phyloP scores from a whole-genome alignment of 768 basidiomycete genomes.

The Candolleomyces eurysporus region DNA sequence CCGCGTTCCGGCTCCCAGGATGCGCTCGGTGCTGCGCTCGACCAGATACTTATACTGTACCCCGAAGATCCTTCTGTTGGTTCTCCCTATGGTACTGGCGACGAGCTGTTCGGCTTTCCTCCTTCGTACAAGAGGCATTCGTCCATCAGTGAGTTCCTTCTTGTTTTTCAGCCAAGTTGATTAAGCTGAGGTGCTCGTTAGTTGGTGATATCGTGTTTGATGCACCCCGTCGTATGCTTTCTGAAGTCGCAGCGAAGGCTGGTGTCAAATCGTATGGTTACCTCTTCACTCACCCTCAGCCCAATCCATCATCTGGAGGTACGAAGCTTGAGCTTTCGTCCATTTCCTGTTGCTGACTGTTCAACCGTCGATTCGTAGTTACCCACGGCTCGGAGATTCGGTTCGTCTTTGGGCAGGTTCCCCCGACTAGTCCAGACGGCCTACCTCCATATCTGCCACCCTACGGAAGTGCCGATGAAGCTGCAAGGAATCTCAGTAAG shows the following conservation, averaged over 20 bases:
- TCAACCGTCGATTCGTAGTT: conserved; percentile 17
- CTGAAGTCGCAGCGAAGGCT: conserved; percentile 33
- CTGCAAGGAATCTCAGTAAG: conserved; percentile 22
- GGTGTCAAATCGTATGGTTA: conserved; percentile 42
- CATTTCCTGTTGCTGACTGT: not conserved
- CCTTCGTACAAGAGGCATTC: conserved; percentile 30
- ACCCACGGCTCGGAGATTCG: conserved; percentile 31
- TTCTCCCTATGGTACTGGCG: conserved; percentile 45
- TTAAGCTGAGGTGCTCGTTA: conserved; percentile 2
- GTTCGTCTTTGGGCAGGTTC: conserved; percentile 33
- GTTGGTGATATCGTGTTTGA: conserved; percentile 40
- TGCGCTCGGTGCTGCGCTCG: conserved; percentile 22
- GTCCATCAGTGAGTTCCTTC: conserved; percentile 21
- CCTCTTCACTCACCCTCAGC: conserved; percentile 40
- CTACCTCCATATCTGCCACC: too few relatives aligned
- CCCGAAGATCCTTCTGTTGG: conserved; percentile 41
- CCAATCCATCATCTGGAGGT: conserved; percentile 26
- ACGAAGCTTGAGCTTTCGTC: conserved; percentile 25
- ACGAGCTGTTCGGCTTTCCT: conserved; percentile 40
- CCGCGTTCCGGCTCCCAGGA: too few relatives aligned
- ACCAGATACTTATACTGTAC: conserved; percentile 35
- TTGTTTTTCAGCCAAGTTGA: too few relatives aligned
- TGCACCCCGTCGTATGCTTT: conserved; percentile 36
- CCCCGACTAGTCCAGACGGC: not conserved
- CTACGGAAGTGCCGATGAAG: conserved; percentile 15